Evolutionary conservation across 768 basidiomycete genomes (phyloP), one percentile per base, ranked within the genome.

Genomic region (Termitomyces sp.): DNA sequence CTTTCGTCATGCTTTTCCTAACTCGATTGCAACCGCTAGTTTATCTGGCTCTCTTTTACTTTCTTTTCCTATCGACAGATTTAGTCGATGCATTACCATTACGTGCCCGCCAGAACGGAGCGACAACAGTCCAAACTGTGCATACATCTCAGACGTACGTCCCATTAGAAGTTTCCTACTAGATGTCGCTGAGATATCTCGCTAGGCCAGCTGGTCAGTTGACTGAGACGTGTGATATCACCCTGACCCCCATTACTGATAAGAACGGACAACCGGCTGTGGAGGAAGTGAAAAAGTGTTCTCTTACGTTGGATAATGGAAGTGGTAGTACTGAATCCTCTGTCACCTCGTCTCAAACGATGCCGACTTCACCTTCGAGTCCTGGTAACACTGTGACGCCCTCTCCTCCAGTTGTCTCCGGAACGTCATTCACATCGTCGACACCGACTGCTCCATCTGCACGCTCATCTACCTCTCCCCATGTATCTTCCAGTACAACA

Each of bases 171-270:
- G 10, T 42, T 48, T 25, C 6, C 18, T 46, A n/a, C 2, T 44
- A n/a, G 47, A 39, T 27, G 38, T 51, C 49, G 57, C 52, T 60
- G 48, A 63, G 29, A 48, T 25, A 31, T 52, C 39, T 23, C n/a
- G 25, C n/a, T 56, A 85, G 84, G 50, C 53, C 74, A 42, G 70
- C 75, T 53, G 85, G 85, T 16, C 66, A 68, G 27, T 69, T 83
- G 66, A 80, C 73, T 39, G 74, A 83, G 70, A 83, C 76, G n/a
- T 88, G 86, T 64, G 72, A 77, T 10, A 70, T 83, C 45, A 79
- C 80, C 10, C 72, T 86, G 44, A 84, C 79, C 4, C 84, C 82
- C 6, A 73, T 79, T 41, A 78, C 72, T 48, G 79, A 76, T 59
- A 64, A 67, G 3, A 69, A 76, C 59, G 85, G 84, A 16, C 61